A percentile compares a stretch with the other conserved stretches of the same genome.
These are phyloP conservation scores for Rhodotorula sp. DNA, from an alignment of 1,284 basidiomycete genomes.

Conservation along the genomic window DNA sequence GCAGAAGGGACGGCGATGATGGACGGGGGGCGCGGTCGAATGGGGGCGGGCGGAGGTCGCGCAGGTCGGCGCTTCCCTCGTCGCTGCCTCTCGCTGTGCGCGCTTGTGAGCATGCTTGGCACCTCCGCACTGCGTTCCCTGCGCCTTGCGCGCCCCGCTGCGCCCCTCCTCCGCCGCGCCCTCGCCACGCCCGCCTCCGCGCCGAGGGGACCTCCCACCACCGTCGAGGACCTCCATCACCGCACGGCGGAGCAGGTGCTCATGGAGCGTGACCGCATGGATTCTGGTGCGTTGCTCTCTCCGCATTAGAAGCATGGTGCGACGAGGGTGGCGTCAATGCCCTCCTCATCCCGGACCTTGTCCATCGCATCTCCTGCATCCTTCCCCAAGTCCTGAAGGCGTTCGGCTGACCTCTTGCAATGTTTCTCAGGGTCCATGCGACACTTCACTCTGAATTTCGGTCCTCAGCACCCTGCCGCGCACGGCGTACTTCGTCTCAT, in stretches of 20 bases:
- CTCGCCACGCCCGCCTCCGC: slow-evolving; percentile 29
- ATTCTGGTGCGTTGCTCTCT: too few species aligned
- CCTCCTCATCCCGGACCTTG: neutral
- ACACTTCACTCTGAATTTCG: slow-evolving; percentile 29
- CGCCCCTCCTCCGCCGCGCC: slow-evolving; percentile 5
- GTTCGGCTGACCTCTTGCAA: slow-evolving; percentile 3
- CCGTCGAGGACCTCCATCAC: slow-evolving; percentile 62
- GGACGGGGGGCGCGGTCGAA: too few species aligned
- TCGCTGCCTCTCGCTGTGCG: neutral
- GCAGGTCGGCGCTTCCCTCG: neutral
- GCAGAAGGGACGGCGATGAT: too few species aligned
- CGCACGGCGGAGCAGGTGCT: slow-evolving; percentile 75
- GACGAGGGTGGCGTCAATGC: too few species aligned
- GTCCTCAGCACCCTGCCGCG: slow-evolving; percentile 94
- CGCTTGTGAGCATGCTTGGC: slow-evolving; percentile 7
- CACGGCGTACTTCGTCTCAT: slow-evolving; percentile 98
- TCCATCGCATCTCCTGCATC: too few species aligned
- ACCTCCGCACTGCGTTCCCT: neutral
- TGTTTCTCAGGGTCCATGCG: too few species aligned
- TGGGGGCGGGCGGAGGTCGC: neutral
- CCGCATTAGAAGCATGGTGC: too few species aligned
- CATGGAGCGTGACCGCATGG: slow-evolving; percentile 61
- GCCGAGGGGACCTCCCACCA: slow-evolving; percentile 36
- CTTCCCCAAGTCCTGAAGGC: too few species aligned
- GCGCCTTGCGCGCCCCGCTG: neutral